Percentiles rank a stretch among this genome's conserved stretches.
These are phyloP conservation scores for Salix purpurea DNA, from an alignment of 345 rosid species.

Conservation along the genomic window DNA sequence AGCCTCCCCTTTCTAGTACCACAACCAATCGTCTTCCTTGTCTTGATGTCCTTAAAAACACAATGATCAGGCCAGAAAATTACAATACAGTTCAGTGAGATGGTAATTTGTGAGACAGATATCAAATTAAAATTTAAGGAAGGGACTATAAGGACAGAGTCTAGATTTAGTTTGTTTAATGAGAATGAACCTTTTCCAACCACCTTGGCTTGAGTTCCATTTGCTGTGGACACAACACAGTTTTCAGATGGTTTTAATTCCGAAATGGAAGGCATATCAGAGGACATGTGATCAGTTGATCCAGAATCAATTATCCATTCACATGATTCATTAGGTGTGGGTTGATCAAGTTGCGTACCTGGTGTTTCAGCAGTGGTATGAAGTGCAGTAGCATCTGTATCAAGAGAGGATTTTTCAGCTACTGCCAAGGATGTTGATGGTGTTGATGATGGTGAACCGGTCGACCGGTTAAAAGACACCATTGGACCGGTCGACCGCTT, in stretches of 20 bases:
- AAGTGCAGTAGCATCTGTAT: too few relatives aligned
- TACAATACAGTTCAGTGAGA: neutral
- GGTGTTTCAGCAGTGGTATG: too few relatives aligned
- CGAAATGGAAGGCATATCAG: neutral
- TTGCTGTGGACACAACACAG: neutral
- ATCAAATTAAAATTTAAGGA: neutral
- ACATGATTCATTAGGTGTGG: neutral
- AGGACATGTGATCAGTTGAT: slow-evolving; percentile 11
- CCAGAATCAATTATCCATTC: slow-evolving; percentile 9
- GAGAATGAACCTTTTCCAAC: neutral
- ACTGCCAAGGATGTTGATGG: neutral
- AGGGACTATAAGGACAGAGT: neutral
- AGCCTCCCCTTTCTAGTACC: too few relatives aligned
- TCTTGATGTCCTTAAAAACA: too few relatives aligned
- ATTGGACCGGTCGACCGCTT: too few relatives aligned
- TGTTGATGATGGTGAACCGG: too few relatives aligned
- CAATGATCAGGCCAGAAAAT: neutral
- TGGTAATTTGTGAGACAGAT: neutral
- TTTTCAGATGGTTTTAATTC: neutral
- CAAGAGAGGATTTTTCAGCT: too few relatives aligned
- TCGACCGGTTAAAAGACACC: too few relatives aligned
- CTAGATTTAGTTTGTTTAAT: neutral
- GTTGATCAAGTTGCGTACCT: neutral
- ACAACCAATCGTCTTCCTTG: too few relatives aligned
- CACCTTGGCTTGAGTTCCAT: neutral